Conservation (phyloP, 495 filamentous ascomycete species). For the Penicillium goetzii region DNA sequence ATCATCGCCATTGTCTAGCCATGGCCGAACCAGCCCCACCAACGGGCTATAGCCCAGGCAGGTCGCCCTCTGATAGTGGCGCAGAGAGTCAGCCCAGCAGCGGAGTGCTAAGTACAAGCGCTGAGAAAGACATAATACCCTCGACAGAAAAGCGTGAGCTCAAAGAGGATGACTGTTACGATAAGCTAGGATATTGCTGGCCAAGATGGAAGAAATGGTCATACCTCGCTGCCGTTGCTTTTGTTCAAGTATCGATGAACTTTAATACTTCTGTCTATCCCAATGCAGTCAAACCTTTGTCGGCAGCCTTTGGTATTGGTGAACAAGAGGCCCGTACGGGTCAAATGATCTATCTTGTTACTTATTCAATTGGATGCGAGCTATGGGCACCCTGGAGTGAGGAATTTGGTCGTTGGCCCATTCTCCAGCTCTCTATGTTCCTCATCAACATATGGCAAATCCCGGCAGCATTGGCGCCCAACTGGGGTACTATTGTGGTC, state of each 20-base stretch:
- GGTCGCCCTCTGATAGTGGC: conserved; percentile 1
- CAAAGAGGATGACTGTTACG: conserved; percentile 64
- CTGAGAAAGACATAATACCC: conserved; percentile 13
- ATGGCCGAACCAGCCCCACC: not conserved
- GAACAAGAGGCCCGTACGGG: conserved; percentile 64
- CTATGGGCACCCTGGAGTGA: conserved; percentile 83
- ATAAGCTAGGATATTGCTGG: conserved; percentile 66
- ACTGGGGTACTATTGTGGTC: conserved; percentile 66
- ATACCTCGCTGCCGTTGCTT: conserved; percentile 70
- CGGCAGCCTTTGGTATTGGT: conserved; percentile 63
- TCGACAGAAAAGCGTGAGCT: conserved; percentile 60
- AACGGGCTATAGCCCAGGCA: not conserved
- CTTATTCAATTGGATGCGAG: conserved; percentile 78
- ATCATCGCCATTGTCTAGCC: not conserved
- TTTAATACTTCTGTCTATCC: conserved; percentile 53
- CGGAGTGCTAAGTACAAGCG: not conserved
- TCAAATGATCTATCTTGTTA: conserved; percentile 69
- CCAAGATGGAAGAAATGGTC: conserved; percentile 73
- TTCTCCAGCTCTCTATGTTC: conserved; percentile 68
- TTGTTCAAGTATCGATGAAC: conserved; percentile 81
- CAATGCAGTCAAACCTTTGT: conserved; percentile 56
- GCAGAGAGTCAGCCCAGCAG: not conserved
- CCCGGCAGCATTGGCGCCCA: conserved; percentile 68
- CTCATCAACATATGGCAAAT: conserved; percentile 77
- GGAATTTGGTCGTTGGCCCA: conserved; percentile 71